Evolutionary conservation across 805 yeast genomes (phyloP).

Genomic region (Cyberlindnera nakhonratchasimensis): DNA sequence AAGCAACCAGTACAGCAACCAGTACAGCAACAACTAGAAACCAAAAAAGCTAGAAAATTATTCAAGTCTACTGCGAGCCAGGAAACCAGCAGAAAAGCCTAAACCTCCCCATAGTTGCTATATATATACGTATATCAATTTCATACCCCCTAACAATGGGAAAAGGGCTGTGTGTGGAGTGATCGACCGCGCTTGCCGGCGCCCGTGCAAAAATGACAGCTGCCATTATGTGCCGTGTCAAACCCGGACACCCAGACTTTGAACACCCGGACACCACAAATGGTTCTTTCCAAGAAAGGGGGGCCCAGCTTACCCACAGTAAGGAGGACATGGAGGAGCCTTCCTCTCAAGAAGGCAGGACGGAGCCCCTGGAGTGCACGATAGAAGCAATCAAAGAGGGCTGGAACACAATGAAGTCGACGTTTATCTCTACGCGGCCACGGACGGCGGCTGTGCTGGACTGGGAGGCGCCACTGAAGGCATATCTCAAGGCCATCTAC

Average conservation of each 20-base stretch:
- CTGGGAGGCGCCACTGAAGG: constrained; percentile 60
- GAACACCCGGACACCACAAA: constrained; percentile 8
- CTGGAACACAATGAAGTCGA: constrained; percentile 17
- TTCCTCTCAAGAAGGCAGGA: too few relatives aligned
- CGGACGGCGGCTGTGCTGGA: constrained; percentile 54
- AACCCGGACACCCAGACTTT: background rate
- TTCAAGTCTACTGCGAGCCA: too few relatives aligned
- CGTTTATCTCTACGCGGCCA: constrained; percentile 25
- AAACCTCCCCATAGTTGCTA: too few relatives aligned
- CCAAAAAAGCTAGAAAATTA: too few relatives aligned
- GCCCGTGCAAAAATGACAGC: constrained; percentile 5
- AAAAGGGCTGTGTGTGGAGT: background rate
- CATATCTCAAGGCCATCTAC: constrained; percentile 56
- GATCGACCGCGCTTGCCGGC: constrained; percentile 1
- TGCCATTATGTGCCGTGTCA: background rate
- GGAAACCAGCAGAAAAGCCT: too few relatives aligned
- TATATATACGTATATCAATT: too few relatives aligned
- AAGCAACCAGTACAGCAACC: too few relatives aligned
- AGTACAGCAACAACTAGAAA: too few relatives aligned
- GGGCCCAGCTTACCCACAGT: background rate
- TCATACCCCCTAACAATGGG: too few relatives aligned
- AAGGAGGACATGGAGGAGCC: too few relatives aligned
- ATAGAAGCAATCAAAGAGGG: too few relatives aligned
- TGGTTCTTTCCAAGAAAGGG: background rate
- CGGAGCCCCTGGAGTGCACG: too few relatives aligned